Evolutionary conservation across 1,284 basidiomycete genomes (phyloP).

Genomic region (Schizophyllum commune): DNA sequence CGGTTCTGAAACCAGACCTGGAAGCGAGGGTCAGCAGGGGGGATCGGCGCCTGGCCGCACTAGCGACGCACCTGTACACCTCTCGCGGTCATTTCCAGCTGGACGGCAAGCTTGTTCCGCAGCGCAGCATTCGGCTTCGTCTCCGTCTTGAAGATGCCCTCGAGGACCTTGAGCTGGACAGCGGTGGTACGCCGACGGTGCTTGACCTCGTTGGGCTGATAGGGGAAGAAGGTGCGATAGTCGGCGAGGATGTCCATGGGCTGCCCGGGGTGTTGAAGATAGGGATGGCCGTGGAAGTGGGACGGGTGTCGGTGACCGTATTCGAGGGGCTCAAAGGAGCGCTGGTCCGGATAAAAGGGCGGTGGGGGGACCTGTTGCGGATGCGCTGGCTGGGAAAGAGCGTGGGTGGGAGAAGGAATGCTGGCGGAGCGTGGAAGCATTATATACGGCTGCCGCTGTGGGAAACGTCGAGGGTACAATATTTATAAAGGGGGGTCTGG

Average conservation of each 20-base stretch:
- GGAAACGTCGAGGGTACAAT: not conserved
- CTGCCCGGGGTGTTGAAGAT: not conserved
- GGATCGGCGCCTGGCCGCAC: constrained; percentile 1
- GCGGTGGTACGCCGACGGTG: constrained; percentile 81
- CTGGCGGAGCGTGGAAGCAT: not conserved
- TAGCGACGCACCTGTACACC: constrained; percentile 76
- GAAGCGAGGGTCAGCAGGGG: constrained; percentile 12
- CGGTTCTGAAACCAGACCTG: constrained; percentile 91
- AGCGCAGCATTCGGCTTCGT: constrained; percentile 83
- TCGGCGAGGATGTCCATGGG: constrained; percentile 56
- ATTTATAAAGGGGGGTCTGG: not conserved
- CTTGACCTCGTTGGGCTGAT: constrained; percentile 85
- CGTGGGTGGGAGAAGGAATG: not conserved
- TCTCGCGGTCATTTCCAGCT: constrained; percentile 86
- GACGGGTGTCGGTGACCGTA: not conserved
- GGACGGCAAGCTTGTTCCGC: constrained; percentile 69
- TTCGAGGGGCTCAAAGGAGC: no score
- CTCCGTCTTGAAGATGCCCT: constrained; percentile 77
- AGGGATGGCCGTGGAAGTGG: not conserved
- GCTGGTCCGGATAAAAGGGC: no score
- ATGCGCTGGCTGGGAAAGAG: not conserved
- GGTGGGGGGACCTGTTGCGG: not conserved
- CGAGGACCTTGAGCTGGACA: constrained; percentile 79
- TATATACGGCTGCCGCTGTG: not conserved
- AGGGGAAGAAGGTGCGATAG: constrained; percentile 73